Evolutionary conservation across 2,329 filamentous ascomycete genomes (phyloP).

Genomic region (Drechslerella dactyloides): DNA sequence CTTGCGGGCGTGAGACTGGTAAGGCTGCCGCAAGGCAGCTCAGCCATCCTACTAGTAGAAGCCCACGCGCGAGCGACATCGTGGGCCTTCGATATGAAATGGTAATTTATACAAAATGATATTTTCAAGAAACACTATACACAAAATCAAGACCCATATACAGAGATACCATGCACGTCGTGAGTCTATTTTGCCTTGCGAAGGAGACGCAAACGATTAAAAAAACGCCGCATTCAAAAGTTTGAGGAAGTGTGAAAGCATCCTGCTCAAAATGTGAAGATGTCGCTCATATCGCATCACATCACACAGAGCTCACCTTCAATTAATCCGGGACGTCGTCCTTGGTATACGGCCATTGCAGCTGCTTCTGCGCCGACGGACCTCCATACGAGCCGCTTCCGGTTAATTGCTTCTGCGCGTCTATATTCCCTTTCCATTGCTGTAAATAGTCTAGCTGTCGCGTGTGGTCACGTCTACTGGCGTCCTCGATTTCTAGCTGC

Average conservation of each 20-base stretch:
- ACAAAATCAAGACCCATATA: conserved; percentile 5
- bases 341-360: conserved; percentile 45
- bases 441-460: conserved; percentile 39
- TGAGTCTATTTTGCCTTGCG: conserved; percentile 26
- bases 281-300: neutral
- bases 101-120: conserved; percentile 2
- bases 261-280: conserved; percentile 23
- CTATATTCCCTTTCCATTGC: conserved; percentile 42
- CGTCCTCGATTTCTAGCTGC: conserved; percentile 39
- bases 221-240: conserved; percentile 18
- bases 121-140: conserved; percentile 3
- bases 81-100: neutral
- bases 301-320: no score
- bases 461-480: conserved; percentile 27
- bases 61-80: conserved; percentile 19
- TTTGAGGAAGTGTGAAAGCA: neutral
- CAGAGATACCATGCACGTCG: conserved; percentile 9
- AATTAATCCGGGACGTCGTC: conserved; percentile 44
- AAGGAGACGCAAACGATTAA: conserved; percentile 6
- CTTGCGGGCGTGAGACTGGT: conserved; percentile 13
- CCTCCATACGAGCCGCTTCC: conserved; percentile 9
- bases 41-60: conserved; percentile 26
- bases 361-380: conserved; percentile 9
- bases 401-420: conserved; percentile 38
- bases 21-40: conserved; percentile 25